Conservation (phyloP, 2,329 filamentous ascomycete species). For the Cladosporium oxysporum region DNA sequence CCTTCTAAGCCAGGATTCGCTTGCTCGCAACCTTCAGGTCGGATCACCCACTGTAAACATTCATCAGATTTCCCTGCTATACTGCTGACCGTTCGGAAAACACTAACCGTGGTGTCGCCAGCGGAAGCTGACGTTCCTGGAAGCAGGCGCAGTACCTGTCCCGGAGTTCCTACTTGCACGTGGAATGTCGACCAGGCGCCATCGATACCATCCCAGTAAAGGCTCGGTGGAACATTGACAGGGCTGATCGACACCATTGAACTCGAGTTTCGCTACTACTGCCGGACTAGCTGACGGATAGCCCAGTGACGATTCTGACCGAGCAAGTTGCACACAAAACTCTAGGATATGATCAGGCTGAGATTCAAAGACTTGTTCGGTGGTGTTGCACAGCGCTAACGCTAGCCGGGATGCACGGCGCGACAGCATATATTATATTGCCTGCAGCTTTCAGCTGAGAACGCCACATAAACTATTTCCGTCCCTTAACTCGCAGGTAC, state of each 20-base stretch:
- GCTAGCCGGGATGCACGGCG: not conserved
- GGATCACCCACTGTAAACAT: slow-evolving; percentile 24
- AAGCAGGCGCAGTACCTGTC: slow-evolving; percentile 34
- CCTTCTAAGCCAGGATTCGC: slow-evolving; percentile 30
- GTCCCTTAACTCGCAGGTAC: not conserved
- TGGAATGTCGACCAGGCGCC: slow-evolving; percentile 46
- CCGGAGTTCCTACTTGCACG: slow-evolving; percentile 43
- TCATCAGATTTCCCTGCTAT: not conserved
- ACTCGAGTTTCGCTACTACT: not conserved
- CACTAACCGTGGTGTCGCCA: slow-evolving; percentile 17
- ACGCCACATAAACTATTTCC: not conserved
- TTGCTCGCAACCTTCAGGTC: slow-evolving; percentile 28
- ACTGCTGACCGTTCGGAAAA: not conserved
- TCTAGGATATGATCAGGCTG: not conserved
- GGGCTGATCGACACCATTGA: not conserved
- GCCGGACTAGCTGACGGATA: not conserved
- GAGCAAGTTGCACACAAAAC: not conserved
- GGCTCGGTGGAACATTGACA: slow-evolving; percentile 6
- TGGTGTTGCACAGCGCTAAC: not conserved
- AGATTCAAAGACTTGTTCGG: not conserved
- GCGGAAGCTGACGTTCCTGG: slow-evolving; percentile 29
- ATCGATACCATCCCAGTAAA: slow-evolving; percentile 42
- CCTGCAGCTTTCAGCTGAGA: not conserved
- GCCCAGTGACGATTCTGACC: not conserved
- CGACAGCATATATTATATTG: not conserved